A percentile compares a stretch with the other conserved stretches of the same genome.
Conservation (phyloP, 139 green algal genomes). For the Tetratostichococcus sp. region DNA sequence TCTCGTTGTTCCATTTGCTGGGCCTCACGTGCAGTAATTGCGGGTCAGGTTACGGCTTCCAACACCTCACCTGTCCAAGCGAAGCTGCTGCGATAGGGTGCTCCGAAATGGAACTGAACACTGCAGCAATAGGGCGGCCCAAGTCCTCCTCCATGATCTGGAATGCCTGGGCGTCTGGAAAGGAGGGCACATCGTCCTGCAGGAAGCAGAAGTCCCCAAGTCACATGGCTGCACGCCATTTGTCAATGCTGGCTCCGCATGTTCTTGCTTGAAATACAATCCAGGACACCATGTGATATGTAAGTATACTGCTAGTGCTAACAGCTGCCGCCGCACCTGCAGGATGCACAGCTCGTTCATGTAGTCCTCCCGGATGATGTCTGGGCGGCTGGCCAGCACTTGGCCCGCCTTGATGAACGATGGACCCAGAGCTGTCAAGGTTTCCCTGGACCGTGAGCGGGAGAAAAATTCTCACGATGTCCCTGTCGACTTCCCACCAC, state of each 20-base stretch:
- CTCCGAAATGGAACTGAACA: conserved; percentile 86
- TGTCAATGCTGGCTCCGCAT: no score
- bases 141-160: conserved; percentile 87
- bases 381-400: conserved; percentile 94
- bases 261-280: no score
- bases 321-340: conserved; percentile 24
- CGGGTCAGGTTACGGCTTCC: no score
- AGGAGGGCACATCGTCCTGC: conserved; percentile 88
- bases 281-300: no score
- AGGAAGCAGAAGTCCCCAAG: no score
- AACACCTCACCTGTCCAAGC: background rate
- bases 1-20: no score
- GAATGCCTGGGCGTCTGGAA: conserved; percentile 67
- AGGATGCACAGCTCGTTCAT: conserved; percentile 98
- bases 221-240: no score
- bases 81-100: conserved; percentile 73
- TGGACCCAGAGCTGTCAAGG: conserved; percentile 84
- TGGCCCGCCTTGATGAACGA: conserved; percentile 97
- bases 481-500: no score
- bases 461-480: background rate
- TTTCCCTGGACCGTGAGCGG: conserved; percentile 44
- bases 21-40: no score
- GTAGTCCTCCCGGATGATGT: conserved; percentile 97
- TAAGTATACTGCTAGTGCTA: no score
- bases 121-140: conserved; percentile 66